Evolutionary conservation across 495 filamentous ascomycete species (phyloP).

Genomic region (Platismatia glauca): DNA sequence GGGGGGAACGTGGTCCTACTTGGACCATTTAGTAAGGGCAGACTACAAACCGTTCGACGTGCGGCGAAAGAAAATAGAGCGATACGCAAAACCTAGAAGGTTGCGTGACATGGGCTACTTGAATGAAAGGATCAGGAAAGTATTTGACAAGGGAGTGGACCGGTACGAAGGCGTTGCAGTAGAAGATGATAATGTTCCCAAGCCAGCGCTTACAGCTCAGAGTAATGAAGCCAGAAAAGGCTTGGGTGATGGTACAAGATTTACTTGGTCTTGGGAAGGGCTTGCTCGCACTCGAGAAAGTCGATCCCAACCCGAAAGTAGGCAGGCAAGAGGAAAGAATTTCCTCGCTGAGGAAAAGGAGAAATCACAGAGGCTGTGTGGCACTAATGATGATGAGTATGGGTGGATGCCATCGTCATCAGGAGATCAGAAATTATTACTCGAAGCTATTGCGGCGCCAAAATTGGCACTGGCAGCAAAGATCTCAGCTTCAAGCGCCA

Average conservation of each 20-base stretch:
- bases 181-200: not conserved
- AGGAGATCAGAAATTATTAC: not conserved
- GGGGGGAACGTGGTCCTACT: not conserved
- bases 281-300: not conserved
- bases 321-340: not conserved
- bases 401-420: not conserved
- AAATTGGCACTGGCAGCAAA: not conserved
- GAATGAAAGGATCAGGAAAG: not conserved
- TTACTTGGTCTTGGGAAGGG: not conserved
- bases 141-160: not conserved
- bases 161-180: not conserved
- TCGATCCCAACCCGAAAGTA: too few relatives aligned
- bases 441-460: not conserved
- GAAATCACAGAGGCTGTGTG: not conserved
- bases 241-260: not conserved
- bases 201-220: not conserved
- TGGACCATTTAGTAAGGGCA: not conserved
- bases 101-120: not conserved
- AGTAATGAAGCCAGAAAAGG: not conserved
- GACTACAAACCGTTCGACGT: slow-evolving; percentile 8
- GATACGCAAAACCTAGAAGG: not conserved
- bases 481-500: not conserved
- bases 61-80: not conserved
- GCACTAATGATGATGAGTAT: not conserved
- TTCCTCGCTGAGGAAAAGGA: not conserved